Base-by-base conservation (phyloP, 2,329 filamentous ascomycete genomes). In the Sporothrix protearum region DNA sequence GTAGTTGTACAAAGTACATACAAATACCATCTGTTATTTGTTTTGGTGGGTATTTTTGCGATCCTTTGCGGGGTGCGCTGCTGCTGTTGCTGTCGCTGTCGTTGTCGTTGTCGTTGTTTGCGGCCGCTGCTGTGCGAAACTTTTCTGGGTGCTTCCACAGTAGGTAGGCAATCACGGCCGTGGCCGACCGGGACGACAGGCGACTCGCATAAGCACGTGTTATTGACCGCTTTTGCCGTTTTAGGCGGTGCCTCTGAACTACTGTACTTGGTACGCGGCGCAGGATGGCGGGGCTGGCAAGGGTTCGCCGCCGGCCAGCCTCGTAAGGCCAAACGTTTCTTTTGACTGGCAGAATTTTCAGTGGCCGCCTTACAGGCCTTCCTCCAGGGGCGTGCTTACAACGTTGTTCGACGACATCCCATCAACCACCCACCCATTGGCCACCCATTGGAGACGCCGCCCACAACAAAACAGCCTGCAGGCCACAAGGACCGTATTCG, bases 151-250 rank as follows among this genome's bases (percentile, higher is more conserved):
- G 85, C 76, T 86, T 87, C 80, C 87, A 89, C 74, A 98, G 91
- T 68, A 98, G 84, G 80, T 94, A 98, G 73, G 96, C 95, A 72
- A 96, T 87, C 70, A 93, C 87, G 75, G 92, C 88, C 42, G 93
- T 91, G 75, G 95, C 92, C 64, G 95, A 98, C 72, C 96, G 92
- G 45, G 94, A 97, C 82, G n/a, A 53, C n/a, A 53, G 53, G 12
- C 33, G 53, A 16, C 28, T 57, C 53, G 53, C 14, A 57, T 9
- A 19, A 30, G 53, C 53, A 55, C 53, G 51, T 30, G 14, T 16
- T 12, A 57, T 57, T 57, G 53, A n/a, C 53, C 53, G 53, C 28
- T 57, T 57, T 57, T 19, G 28, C 42, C 42, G 42, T 14, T 47
- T 47, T 47, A 2, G 28, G 53, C 14, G 0, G 22, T 12, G 49